Base-by-base conservation (phyloP, 2,329 filamentous ascomycete species). In the Alternaria gansuensis region DNA sequence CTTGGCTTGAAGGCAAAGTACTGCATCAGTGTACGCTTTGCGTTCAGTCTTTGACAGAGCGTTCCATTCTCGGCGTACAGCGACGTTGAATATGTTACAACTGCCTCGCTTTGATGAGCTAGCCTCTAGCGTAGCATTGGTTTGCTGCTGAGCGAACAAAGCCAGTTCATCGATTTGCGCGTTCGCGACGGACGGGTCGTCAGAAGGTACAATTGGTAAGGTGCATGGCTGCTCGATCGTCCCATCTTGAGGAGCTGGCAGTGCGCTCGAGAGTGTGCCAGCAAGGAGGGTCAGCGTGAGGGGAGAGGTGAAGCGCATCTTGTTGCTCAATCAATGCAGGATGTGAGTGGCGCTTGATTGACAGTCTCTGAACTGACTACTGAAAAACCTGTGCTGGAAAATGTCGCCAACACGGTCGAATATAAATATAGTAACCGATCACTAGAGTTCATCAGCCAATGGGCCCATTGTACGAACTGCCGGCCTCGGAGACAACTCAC, bases 1-100 rank as follows among this genome's bases (percentile, higher is more conserved):
- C 60, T 73, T 74, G 10, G 60, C 63, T 10, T 69, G 64, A 4
- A 78, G 57, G 53, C 76, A 78, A 29, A 76, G 64, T 5, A 78
- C 75, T 8, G 76, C 76, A n/a, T 68, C 54, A 36, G 72, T 77
- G 57, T 78, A 78, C 2, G 69, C 59, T 55, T 73, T 75, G 57
- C 69, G 74, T 51, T 77, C 74, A 17, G 41, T 31, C 4, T 66
- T 62, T 0, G 66, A 66, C 2, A 77, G 63, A 7, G 59, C 40
- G 28, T 58, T 65, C 70, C 70, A 75, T 62, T 75, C 72, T 34
- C 64, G 60, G 41, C 72, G 68, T 2, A 75, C 61, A 39, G 70
- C 63, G 34, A 75, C 52, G 13, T 69, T 75, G 44, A 50, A 56
- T 2, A 68, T 57, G 28, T 66, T 71, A 54, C 72, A 75, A 9